These are phyloP conservation scores for Hericium coralloides DNA, from an alignment of 768 basidiomycete species.

Conservation along the genomic window DNA sequence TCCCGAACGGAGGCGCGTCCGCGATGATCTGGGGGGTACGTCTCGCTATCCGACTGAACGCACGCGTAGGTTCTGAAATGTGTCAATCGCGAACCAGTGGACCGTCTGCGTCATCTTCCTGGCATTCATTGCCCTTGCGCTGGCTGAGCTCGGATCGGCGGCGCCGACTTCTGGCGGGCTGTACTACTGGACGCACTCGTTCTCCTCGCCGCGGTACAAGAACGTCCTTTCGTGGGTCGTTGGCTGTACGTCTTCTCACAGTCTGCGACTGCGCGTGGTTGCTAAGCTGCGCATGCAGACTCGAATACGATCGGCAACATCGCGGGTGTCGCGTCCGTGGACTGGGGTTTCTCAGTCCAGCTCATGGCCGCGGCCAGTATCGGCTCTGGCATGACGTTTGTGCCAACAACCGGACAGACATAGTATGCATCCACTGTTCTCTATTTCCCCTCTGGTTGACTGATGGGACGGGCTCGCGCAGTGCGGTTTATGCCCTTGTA, in stretches of 20 bases:
- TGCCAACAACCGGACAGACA: conserved; percentile 26
- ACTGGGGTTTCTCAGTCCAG: conserved; percentile 59
- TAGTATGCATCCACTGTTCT: conserved; percentile 25
- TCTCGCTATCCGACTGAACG: neutral
- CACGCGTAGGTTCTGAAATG: neutral
- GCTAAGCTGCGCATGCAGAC: conserved; percentile 11
- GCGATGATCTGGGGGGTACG: conserved; percentile 26
- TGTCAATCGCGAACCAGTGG: conserved; percentile 18
- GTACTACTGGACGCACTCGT: conserved; percentile 30
- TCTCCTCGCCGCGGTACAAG: conserved; percentile 22
- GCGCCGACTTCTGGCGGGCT: conserved; percentile 28
- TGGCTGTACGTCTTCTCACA: conserved; percentile 22
- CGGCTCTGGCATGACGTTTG: conserved; percentile 25
- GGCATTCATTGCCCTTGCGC: conserved; percentile 23
- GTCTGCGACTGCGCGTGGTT: neutral
- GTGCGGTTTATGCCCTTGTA: conserved; percentile 51
- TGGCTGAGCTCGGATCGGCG: conserved; percentile 27
- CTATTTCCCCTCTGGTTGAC: too few relatives aligned
- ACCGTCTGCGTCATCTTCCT: conserved; percentile 24
- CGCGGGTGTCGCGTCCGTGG: conserved; percentile 24
- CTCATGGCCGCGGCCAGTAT: conserved; percentile 56
- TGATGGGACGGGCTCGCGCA: conserved; percentile 13
- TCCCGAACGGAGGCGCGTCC: conserved; percentile 24
- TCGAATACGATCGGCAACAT: conserved; percentile 30
- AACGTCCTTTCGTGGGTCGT: conserved; percentile 31